Evolutionary conservation across 1,284 basidiomycete genomes (phyloP), one percentile per base, ranked within the genome.

Genomic region (Puccinia novopanici): DNA sequence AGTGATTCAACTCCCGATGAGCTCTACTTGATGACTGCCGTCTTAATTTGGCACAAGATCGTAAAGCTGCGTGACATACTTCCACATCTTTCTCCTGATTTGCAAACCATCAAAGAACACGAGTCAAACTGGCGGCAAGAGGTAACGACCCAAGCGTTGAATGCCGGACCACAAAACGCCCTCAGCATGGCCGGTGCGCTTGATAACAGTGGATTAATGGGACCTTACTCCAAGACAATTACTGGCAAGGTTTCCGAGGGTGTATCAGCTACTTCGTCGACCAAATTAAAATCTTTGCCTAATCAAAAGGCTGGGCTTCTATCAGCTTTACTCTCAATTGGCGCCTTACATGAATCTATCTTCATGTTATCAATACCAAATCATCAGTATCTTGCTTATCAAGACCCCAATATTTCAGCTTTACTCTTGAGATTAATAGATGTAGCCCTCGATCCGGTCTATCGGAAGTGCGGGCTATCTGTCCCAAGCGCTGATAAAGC

Each of bases 21-120:
- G 81, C 88, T 99, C 22, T 92, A 93, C 84, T 88, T 94, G 67
- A 89, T 92, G 48, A 90, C 95, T 0, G 96, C 95, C 3, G 88
- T 99, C 9, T 88, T 99, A 61, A 92, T 99, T 83, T 91, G 93
- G 61, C 91, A 95, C 85, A 91, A 92, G 0, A 92, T 96, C 84
- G 90, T 99, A 80, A 89, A 91, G 3, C 87, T 96, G 10, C 91
- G 93, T 83, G 94, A 97, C 84, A 86, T 99, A 34, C 93, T 92
- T 86, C 89, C 92, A 30, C 94, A 97, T 86, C 92, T 94, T 83
- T 79, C 88, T 83, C 81, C 82, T 13, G 82, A 77, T 73, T 80
- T 83, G 19, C 83, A 83, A 17, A 83, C 82, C 24, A 83, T 85
- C 83, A 80, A 76, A n/a, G 80, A 82, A 61, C 45, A 54, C 42